Conservation (phyloP, 1,284 basidiomycete species). For the Tylopilus sp. region DNA sequence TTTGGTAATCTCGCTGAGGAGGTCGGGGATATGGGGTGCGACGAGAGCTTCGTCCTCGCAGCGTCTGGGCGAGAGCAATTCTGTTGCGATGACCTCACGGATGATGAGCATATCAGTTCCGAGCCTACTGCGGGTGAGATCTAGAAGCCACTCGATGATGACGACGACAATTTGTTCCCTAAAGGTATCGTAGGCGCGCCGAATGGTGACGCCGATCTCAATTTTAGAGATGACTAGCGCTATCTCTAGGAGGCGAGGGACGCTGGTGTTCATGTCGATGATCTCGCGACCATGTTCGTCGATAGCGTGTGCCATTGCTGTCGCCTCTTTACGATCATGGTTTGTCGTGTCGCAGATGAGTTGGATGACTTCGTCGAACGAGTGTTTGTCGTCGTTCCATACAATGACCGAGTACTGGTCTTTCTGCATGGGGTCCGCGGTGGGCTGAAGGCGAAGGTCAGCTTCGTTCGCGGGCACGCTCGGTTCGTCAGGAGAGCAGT, state of each 20-base stretch:
- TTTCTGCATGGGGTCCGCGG: conserved; percentile 71
- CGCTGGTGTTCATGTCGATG: conserved; percentile 74
- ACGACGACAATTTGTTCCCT: conserved; percentile 84
- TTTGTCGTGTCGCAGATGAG: conserved; percentile 72
- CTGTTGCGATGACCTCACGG: conserved; percentile 69
- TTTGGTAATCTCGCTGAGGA: conserved; percentile 52
- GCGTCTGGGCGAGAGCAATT: conserved; percentile 63
- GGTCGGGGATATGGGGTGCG: conserved; percentile 38
- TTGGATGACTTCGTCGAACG: conserved; percentile 85
- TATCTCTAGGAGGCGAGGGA: conserved; percentile 71
- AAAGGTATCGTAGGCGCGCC: conserved; percentile 86
- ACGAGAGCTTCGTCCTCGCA: conserved; percentile 43
- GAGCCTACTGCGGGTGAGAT: conserved; percentile 74
- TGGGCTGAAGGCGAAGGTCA: conserved; percentile 69
- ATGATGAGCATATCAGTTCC: conserved; percentile 66
- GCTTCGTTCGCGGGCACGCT: conserved; percentile 66
- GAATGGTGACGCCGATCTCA: conserved; percentile 89
- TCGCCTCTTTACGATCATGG: conserved; percentile 61
- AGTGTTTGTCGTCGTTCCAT: conserved; percentile 99
- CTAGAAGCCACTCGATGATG: conserved; percentile 83
- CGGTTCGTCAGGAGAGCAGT: conserved; percentile 81
- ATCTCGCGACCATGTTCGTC: conserved; percentile 87
- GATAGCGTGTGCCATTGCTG: conserved; percentile 64
- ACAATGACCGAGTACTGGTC: conserved; percentile 85
- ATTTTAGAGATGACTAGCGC: conserved; percentile 84